Base-by-base conservation (phyloP, 352 stramenopile species). In the Phytopythium montanum region DNA sequence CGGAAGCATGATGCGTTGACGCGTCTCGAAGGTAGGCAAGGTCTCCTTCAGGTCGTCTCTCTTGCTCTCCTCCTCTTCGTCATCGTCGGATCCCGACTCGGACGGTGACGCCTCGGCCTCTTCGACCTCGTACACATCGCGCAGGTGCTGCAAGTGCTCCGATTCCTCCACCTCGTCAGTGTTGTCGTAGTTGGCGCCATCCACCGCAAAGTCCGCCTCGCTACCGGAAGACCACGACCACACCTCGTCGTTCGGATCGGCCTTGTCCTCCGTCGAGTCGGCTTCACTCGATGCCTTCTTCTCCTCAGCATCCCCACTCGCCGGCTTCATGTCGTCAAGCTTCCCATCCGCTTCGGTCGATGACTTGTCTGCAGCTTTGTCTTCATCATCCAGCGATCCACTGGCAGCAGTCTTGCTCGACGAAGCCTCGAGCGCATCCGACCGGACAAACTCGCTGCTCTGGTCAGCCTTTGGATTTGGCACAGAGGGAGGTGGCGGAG, bases 131-230 rank as follows among this genome's bases (percentile, higher is more conserved):
- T 85, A 83, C 45, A 96, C 76, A 33, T 96, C 88, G 3, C 82
- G 79, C 18, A 96, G 61, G 66, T 96, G 87, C 52, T 95, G 85
- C 23, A 94, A 56, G 54, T 92, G 81, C 21, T 93, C 88, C 0
- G 79, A 90, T 44, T 94, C 85, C 33, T 92, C 79, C 2, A 82
- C 70, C 70, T 93, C 83, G 39, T 90, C 83, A 44, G 75, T 72
- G 54, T 75, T 79, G 29, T 73, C 73, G 57, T 64, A 74, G 23
- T 29, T 41, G 57, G 46, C 9, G 4, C 34, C 9, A n/a, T 42
- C 29, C 39, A 89, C 72, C 9, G 75, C 68, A 45, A 78, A 68
- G 7, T 77, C 74, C 42, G 61, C 60, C 13, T 79, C 77, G 25
- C 65, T 77, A 28, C 56, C 65, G 1, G 64, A 83, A 14, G 61